These are phyloP conservation scores for Pelargonium australe DNA, from an alignment of 441 rosid genomes.

Conservation along the genomic window DNA sequence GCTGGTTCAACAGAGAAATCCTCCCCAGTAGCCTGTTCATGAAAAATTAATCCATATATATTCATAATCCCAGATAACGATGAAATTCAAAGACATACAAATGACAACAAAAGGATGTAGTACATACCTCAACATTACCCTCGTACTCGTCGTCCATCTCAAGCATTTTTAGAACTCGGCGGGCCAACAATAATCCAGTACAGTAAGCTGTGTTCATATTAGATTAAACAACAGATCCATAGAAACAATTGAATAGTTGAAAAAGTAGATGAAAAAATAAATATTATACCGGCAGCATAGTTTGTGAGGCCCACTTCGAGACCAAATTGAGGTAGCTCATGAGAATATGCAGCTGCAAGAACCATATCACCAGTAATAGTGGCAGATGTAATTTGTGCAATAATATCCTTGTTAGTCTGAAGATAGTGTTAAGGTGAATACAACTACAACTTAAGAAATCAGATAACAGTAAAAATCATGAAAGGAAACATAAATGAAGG, in stretches of 20 bases:
- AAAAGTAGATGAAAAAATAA: not conserved
- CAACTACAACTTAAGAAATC: not conserved
- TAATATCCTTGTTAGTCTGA: constrained; percentile 10
- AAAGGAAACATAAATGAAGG: too few species aligned
- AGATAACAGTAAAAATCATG: not conserved
- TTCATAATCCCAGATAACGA: not conserved
- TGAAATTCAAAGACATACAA: not conserved
- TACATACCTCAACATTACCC: constrained; percentile 5
- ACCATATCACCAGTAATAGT: constrained; percentile 10
- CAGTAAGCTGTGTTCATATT: constrained; percentile 5
- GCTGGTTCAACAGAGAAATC: constrained; percentile 11
- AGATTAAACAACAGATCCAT: not conserved
- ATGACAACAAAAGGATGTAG: not conserved
- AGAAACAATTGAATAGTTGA: not conserved
- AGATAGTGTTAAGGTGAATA: not conserved
- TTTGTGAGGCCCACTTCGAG: constrained; percentile 9
- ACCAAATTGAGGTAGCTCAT: constrained; percentile 9
- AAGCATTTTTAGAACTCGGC: constrained; percentile 9
- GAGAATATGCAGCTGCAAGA: constrained; percentile 6
- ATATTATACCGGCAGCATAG: constrained; percentile 2
- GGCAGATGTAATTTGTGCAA: constrained; percentile 8
- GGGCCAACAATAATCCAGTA: constrained; percentile 9
- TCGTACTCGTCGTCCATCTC: constrained; percentile 7
- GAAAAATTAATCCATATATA: not conserved
- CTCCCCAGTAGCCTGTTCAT: constrained; percentile 5